phyloP scores from a whole-genome alignment of 257 asterid species.

The Gentiana straminea region DNA sequence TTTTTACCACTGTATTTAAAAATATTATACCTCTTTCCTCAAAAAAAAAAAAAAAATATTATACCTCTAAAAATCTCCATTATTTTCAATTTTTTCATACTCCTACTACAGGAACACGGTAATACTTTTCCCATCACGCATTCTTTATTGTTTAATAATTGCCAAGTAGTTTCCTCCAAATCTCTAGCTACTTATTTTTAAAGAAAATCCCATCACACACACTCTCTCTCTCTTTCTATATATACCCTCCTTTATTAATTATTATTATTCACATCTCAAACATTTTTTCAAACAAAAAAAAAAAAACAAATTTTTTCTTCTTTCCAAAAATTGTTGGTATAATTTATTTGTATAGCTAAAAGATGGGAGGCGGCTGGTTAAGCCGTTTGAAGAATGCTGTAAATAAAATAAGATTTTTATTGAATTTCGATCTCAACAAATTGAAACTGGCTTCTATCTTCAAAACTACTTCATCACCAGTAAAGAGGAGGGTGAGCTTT shows the following conservation, averaged over 20 bases:
- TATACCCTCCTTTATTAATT: neutral
- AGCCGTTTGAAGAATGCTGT: slow-evolving; percentile 62
- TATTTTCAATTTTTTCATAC: too few relatives aligned
- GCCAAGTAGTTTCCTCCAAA: slow-evolving; percentile 11
- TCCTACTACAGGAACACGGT: slow-evolving; percentile 13
- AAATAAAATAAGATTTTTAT: slow-evolving; percentile 55
- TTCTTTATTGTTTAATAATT: slow-evolving; percentile 7
- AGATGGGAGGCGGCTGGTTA: slow-evolving; percentile 38
- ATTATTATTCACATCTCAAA: neutral
- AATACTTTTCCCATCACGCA: slow-evolving; percentile 10
- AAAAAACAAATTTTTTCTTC: neutral
- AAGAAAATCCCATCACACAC: too few relatives aligned
- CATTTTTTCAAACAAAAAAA: neutral
- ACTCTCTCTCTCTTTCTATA: neutral
- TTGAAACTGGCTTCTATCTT: slow-evolving; percentile 53
- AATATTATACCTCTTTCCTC: too few relatives aligned
- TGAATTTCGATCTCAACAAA: slow-evolving; percentile 36
- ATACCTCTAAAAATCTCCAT: too few relatives aligned
- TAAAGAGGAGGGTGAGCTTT: slow-evolving; percentile 52
- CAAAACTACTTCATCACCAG: slow-evolving; percentile 24
- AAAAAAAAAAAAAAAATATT: too few relatives aligned
- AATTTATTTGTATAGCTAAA: neutral
- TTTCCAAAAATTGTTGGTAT: neutral
- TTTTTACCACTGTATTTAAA: too few relatives aligned
- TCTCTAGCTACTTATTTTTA: neutral